Evolutionary conservation across 345 rosid species (phyloP).

Genomic region (Heritiera littoralis): DNA sequence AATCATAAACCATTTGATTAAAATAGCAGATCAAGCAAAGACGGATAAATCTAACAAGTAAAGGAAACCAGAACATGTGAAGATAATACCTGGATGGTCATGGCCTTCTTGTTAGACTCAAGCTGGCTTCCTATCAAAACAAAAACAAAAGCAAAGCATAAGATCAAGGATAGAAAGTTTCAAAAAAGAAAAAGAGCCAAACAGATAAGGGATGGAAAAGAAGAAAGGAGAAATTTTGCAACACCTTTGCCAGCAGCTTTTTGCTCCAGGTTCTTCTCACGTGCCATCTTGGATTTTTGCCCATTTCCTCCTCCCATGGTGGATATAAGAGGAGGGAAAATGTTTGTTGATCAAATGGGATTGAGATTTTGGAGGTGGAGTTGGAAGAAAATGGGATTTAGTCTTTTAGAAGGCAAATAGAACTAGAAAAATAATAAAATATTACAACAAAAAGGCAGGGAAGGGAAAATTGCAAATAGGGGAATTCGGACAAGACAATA

Average conservation of each 20-base stretch:
- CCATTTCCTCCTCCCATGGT: constrained; percentile 61
- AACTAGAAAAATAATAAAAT: background rate
- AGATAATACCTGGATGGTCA: constrained; percentile 73
- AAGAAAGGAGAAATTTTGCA: background rate
- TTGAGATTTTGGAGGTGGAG: background rate
- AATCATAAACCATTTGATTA: background rate
- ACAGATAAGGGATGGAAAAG: background rate
- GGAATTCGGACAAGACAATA: background rate
- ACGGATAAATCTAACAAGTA: background rate
- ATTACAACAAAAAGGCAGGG: background rate
- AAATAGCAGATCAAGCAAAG: constrained; percentile 12
- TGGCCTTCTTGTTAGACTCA: constrained; percentile 92
- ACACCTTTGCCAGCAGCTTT: constrained; percentile 39
- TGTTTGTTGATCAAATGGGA: background rate
- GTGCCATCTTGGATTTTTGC: constrained; percentile 59
- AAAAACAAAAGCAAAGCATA: constrained; percentile 26
- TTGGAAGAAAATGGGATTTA: background rate
- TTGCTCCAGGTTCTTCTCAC: constrained; percentile 50
- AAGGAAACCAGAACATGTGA: background rate
- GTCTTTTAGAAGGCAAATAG: background rate
- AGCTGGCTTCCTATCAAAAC: constrained; percentile 71
- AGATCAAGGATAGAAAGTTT: background rate
- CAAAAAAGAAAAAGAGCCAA: background rate
- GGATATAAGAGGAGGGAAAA: constrained; percentile 2
- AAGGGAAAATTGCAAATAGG: background rate